Conservation (phyloP, 2,329 filamentous ascomycete genomes). For the Fusarium sarcochroum region DNA sequence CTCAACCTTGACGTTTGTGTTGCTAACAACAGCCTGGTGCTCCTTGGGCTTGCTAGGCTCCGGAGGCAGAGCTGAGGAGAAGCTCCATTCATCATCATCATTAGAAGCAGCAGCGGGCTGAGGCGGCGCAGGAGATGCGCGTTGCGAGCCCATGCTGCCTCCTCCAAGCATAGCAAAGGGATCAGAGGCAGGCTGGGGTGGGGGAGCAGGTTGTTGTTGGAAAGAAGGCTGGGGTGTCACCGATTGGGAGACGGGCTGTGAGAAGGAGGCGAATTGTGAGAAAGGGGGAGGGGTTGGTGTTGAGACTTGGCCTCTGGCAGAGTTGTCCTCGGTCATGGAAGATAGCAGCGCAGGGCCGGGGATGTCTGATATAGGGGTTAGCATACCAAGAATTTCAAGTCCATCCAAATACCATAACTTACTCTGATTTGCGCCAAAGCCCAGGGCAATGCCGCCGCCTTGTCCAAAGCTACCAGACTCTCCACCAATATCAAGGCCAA, state of each 20-base stretch:
- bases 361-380: constrained; percentile 62
- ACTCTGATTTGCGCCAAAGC: constrained; percentile 80
- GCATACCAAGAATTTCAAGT: neutral
- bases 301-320: constrained; percentile 62
- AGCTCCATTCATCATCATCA: constrained; percentile 94
- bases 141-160: constrained; percentile 44
- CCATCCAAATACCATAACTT: constrained; percentile 52
- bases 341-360: constrained; percentile 76
- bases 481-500: constrained; percentile 87
- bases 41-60: constrained; percentile 69
- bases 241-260: constrained; percentile 66
- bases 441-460: constrained; percentile 86
- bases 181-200: constrained; percentile 60
- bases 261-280: constrained; percentile 69
- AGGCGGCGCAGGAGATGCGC: constrained; percentile 46
- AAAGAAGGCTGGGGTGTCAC: constrained; percentile 66
- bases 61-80: constrained; percentile 85
- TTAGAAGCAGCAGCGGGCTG: constrained; percentile 54
- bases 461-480: constrained; percentile 73
- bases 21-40: constrained; percentile 76
- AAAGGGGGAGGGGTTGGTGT: constrained; percentile 64
- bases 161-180: constrained; percentile 67
- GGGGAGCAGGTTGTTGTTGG: constrained; percentile 63
- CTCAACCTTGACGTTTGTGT: constrained; percentile 78
- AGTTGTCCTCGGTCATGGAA: constrained; percentile 73